A percentile compares a stretch with the other conserved stretches of the same genome.
These are phyloP conservation scores for Aureobasidium namibiae DNA, from an alignment of 2,329 filamentous ascomycete genomes.

Conservation along the genomic window DNA sequence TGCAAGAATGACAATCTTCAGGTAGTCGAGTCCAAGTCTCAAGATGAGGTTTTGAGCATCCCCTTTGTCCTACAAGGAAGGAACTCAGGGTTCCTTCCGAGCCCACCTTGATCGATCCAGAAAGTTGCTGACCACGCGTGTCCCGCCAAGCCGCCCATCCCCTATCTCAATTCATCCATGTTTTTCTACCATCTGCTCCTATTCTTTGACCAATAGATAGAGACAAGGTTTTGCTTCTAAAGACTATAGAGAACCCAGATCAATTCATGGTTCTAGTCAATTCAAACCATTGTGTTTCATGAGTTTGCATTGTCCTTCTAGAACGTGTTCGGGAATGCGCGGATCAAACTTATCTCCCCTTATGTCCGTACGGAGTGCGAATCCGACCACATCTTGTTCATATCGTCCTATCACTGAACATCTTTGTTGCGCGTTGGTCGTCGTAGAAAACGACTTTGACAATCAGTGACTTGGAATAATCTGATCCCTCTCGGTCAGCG, in stretches of 20 bases:
- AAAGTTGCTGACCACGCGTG: constrained; percentile 8
- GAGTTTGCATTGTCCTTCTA: background rate
- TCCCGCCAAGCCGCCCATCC: background rate
- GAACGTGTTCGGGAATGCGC: background rate
- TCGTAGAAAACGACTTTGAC: background rate
- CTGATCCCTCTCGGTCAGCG: background rate
- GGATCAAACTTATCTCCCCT: background rate
- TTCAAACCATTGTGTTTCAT: background rate
- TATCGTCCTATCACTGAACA: background rate
- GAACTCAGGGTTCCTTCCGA: background rate
- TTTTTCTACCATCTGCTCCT: background rate
- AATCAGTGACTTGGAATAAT: background rate
- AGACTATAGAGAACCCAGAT: background rate
- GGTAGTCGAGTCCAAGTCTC: background rate
- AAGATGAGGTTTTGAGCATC: background rate
- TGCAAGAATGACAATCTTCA: background rate
- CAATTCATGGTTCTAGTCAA: background rate
- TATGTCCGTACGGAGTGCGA: background rate
- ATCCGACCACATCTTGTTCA: background rate
- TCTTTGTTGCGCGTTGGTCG: background rate
- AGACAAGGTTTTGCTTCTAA: background rate
- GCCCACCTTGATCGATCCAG: constrained; percentile 7
- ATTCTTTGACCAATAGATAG: background rate
- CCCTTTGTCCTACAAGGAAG: background rate
- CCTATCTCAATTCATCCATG: background rate